Percentiles rank a stretch among this genome's conserved stretches.
Evolutionary conservation across 1,139 yeast genomes (phyloP).

Genomic region (Blastobotrys persicus): DNA sequence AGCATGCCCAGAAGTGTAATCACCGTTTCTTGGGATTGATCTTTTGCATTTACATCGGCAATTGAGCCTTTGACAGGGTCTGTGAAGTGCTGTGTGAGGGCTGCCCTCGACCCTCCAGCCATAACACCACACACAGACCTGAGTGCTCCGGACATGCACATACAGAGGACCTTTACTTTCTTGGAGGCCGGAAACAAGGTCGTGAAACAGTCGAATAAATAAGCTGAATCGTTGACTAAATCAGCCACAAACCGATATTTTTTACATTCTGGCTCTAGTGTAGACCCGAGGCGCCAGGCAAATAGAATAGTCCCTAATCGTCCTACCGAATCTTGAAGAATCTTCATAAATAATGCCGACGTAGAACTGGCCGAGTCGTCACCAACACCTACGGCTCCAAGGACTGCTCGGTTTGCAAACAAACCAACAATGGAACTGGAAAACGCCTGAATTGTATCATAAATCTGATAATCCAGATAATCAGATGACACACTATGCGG

Average conservation of each 20-base stretch:
- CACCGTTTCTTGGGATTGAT: constrained; percentile 42
- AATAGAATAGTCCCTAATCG: constrained; percentile 39
- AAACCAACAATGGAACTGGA: constrained; percentile 39
- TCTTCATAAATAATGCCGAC: constrained; percentile 39
- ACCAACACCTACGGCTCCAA: constrained; percentile 41
- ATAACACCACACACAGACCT: constrained; percentile 40
- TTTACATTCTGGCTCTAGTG: constrained; percentile 41
- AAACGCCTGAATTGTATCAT: constrained; percentile 41
- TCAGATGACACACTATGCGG: constrained; percentile 39
- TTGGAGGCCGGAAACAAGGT: constrained; percentile 34
- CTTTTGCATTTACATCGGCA: constrained; percentile 42
- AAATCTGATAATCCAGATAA: constrained; percentile 39
- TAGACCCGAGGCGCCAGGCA: constrained; percentile 40
- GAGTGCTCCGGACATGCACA: constrained; percentile 38
- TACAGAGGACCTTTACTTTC: constrained; percentile 28
- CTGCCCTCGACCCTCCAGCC: constrained; percentile 42
- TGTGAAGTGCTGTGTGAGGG: constrained; percentile 41
- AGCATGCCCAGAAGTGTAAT: constrained; percentile 41
- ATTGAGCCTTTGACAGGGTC: constrained; percentile 36
- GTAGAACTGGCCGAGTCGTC: constrained; percentile 40
- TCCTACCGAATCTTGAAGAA: constrained; percentile 40
- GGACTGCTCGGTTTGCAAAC: constrained; percentile 39
- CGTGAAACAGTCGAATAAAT: constrained; percentile 38
- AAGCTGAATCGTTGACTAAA: constrained; percentile 39
- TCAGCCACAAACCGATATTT: constrained; percentile 40